Evolutionary conservation across 2,329 filamentous ascomycete species (phyloP).

Genomic region (Waltergamsia citrina): DNA sequence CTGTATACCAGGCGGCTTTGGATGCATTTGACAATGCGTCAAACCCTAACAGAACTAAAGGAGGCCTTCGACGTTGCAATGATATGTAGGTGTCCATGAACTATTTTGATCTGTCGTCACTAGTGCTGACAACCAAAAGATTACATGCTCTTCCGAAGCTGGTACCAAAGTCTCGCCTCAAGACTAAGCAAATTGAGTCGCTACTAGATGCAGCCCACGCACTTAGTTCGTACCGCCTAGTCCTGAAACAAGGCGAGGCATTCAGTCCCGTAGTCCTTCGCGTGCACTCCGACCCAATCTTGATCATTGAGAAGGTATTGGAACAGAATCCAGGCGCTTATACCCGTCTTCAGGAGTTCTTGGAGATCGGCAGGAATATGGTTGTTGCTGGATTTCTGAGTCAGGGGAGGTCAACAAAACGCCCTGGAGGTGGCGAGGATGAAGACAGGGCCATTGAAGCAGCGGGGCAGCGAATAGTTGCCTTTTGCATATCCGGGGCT

Average conservation of each 20-base stretch:
- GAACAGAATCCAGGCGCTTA: conserved; percentile 69
- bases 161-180: conserved; percentile 40
- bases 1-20: conserved; percentile 55
- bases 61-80: conserved; percentile 67
- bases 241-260: conserved; percentile 69
- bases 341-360: conserved; percentile 62
- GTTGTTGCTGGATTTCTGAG: conserved; percentile 44
- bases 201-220: conserved; percentile 65
- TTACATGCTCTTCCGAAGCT: conserved; percentile 54
- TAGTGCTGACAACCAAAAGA: conserved; percentile 26
- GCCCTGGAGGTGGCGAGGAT: conserved; percentile 12
- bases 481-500: conserved; percentile 73
- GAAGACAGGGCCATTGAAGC: conserved; percentile 20
- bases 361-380: conserved; percentile 60
- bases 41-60: conserved; percentile 68
- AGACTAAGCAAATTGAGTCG: conserved; percentile 46
- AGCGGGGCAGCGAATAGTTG: conserved; percentile 59
- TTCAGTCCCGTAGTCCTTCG: conserved; percentile 71
- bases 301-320: conserved; percentile 62
- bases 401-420: background rate
- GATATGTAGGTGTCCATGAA: conserved; percentile 49
- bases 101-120: background rate
- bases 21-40: conserved; percentile 72
- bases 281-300: conserved; percentile 67
- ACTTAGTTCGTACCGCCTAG: conserved; percentile 67